Conservation (phyloP, 2,329 filamentous ascomycete species). For the Gaeumannomyces tritici region DNA sequence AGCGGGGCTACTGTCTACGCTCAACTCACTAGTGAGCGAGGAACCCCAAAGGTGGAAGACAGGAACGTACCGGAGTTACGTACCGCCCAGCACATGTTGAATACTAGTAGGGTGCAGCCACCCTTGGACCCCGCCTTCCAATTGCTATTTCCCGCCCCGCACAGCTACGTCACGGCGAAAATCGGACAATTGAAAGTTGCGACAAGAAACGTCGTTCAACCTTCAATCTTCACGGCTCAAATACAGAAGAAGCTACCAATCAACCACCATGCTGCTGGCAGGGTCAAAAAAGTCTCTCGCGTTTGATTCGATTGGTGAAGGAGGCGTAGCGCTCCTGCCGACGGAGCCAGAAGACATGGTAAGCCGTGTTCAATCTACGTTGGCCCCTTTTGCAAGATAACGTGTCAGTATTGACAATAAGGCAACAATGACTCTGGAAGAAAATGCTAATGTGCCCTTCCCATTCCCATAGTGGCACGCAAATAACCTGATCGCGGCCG, state of each 20-base stretch:
- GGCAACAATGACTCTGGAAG: not conserved
- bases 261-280: constrained; percentile 25
- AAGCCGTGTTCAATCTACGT: constrained; percentile 7
- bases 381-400: not conserved
- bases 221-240: no score
- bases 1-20: no score
- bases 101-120: not conserved
- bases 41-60: no score
- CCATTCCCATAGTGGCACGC: constrained; percentile 37
- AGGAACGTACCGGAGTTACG: not conserved
- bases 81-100: not conserved
- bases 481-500: constrained; percentile 47
- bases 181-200: not conserved
- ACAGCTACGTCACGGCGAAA: not conserved
- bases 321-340: constrained; percentile 27
- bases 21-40: no score
- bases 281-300: constrained; percentile 25
- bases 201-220: not conserved
- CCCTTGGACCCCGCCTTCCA: not conserved
- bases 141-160: no score
- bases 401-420: not conserved
- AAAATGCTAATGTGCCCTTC: not conserved
- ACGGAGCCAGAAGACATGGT: constrained; percentile 36
- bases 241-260: no score
- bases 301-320: constrained; percentile 26